Conservation (phyloP, 2,329 filamentous ascomycete genomes). For the Tolypocladium tropicale region DNA sequence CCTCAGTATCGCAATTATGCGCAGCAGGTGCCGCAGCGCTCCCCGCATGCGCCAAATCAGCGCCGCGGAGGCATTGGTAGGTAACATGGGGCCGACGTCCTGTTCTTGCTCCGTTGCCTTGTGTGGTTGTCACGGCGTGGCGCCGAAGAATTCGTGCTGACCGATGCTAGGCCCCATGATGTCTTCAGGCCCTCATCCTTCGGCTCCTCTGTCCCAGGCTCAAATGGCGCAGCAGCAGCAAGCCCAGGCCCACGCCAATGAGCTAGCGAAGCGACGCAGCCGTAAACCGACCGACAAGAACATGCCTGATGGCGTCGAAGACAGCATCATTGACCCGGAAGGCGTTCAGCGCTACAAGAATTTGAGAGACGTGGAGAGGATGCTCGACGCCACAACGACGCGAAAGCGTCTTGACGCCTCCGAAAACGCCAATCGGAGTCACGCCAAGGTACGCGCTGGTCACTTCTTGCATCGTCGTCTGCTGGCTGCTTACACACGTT, state of each 20-base stretch:
- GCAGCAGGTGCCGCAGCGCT: slow-evolving; percentile 39
- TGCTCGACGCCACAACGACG: slow-evolving; percentile 85
- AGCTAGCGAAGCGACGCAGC: slow-evolving; percentile 68
- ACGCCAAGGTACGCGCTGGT: slow-evolving; percentile 47
- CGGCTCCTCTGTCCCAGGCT: slow-evolving; percentile 41
- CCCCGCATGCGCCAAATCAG: slow-evolving; percentile 35
- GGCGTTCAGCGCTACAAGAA: slow-evolving; percentile 73
- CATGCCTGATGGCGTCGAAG: slow-evolving; percentile 81
- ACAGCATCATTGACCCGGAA: slow-evolving; percentile 65
- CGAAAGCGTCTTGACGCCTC: slow-evolving; percentile 80
- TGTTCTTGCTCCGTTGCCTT: neutral
- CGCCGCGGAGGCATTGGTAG: slow-evolving; percentile 44
- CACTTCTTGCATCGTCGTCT: neutral
- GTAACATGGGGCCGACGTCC: slow-evolving; percentile 8
- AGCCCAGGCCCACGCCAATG: slow-evolving; percentile 42
- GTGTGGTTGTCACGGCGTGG: neutral
- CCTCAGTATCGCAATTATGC: slow-evolving; percentile 40
- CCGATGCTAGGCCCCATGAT: slow-evolving; percentile 41
- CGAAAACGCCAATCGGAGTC: slow-evolving; percentile 33
- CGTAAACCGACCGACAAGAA: slow-evolving; percentile 92
- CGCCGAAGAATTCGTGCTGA: slow-evolving; percentile 2
- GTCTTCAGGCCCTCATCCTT: slow-evolving; percentile 40
- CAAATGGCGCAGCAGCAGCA: slow-evolving; percentile 43
- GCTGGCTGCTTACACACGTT: slow-evolving; percentile 6
- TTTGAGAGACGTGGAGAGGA: slow-evolving; percentile 76